Percentiles rank a stretch among this genome's conserved stretches.
phyloP scores from a whole-genome alignment of 306 rosid genomes.

The Hippophae rhamnoides region DNA sequence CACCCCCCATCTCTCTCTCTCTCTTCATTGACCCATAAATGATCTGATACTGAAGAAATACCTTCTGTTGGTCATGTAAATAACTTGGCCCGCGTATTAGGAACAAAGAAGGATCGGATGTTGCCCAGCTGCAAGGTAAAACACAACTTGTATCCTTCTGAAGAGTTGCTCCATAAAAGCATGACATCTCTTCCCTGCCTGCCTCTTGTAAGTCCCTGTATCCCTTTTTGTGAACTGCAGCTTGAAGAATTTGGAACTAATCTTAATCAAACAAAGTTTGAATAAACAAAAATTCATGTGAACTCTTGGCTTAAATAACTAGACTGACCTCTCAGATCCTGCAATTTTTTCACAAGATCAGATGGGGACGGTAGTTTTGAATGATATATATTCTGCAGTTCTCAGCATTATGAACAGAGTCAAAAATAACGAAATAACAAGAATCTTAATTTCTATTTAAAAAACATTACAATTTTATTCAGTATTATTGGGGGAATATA shows the following conservation, averaged over 20 bases:
- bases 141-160: conserved; percentile 46
- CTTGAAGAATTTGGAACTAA: conserved; percentile 12
- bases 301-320: conserved; percentile 7
- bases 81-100: conserved; percentile 66
- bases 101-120: conserved; percentile 74
- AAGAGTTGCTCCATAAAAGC: conserved; percentile 64
- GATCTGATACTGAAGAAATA: conserved; percentile 9
- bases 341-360: conserved; percentile 55
- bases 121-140: conserved; percentile 59
- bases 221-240: conserved; percentile 73
- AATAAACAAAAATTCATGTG: background rate
- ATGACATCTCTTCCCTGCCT: conserved; percentile 35
- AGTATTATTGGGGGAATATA: no score
- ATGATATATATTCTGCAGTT: conserved; percentile 33
- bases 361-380: conserved; percentile 51
- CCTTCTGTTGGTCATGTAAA: conserved; percentile 58
- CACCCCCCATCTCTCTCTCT: background rate
- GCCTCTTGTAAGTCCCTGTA: conserved; percentile 49
- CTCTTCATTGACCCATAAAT: conserved; percentile 6
- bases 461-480: no score
- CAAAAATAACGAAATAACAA: background rate
- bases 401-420: conserved; percentile 10
- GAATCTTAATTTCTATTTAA: no score
- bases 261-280: conserved; percentile 15
- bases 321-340: conserved; percentile 62